These are phyloP conservation scores for Eimeria praecox DNA, from an alignment of 169 alveolate genomes.

Conservation along the genomic window DNA sequence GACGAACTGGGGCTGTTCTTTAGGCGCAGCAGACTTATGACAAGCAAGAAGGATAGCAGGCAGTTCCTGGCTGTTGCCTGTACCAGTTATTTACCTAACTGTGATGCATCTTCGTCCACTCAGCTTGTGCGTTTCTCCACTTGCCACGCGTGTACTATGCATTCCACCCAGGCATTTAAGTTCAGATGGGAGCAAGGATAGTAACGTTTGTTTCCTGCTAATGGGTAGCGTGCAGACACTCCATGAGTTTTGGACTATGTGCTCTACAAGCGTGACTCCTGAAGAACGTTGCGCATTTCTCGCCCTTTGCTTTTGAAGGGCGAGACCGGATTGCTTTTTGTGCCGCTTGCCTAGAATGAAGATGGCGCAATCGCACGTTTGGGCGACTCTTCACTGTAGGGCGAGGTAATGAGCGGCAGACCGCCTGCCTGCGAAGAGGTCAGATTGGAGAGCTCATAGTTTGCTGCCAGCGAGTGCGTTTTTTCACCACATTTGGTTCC, in stretches of 20 bases:
- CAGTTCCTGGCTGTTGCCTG: not conserved
- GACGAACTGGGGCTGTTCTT: not conserved
- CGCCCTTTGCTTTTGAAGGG: not conserved
- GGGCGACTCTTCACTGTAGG: not conserved
- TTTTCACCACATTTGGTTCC: not conserved
- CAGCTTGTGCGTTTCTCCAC: not conserved
- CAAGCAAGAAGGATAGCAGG: not conserved
- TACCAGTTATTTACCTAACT: not conserved
- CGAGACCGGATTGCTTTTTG: not conserved
- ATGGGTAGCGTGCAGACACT: not conserved
- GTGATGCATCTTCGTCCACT: not conserved
- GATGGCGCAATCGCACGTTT: not conserved
- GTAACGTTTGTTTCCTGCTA: not conserved
- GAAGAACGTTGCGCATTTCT: not conserved
- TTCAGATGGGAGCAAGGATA: not conserved
- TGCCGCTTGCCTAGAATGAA: not conserved
- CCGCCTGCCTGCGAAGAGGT: not conserved
- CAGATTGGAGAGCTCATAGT: not conserved
- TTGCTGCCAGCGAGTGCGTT: not conserved
- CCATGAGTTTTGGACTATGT: not conserved
- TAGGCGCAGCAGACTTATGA: not conserved
- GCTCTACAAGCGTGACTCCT: too few species aligned
- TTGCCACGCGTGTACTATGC: not conserved
- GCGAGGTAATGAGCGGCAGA: not conserved
- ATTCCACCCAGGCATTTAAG: not conserved